Evolutionary conservation across 2,329 filamentous ascomycete species (phyloP), one percentile per base, ranked within the genome.

Genomic region (Diaporthe aspalathi): DNA sequence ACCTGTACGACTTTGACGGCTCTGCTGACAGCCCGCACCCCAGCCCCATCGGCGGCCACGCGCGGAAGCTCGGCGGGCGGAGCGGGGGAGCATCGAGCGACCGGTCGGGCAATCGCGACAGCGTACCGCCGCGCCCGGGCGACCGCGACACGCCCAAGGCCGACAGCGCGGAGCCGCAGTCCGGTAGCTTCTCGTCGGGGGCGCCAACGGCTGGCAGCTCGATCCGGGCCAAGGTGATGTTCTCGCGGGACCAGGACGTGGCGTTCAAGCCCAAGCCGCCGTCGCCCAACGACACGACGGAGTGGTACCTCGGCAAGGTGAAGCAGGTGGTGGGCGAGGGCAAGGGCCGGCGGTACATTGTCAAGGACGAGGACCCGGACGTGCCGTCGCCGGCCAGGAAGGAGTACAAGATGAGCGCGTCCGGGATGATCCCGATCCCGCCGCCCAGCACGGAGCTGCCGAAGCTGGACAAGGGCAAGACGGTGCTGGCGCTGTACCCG

Each of bases 291-390:
- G 86, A 84, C 79, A 88, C 79, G 78, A 83, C 81, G 4, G 91
- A 92, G 75, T 93, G 90, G 86, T 95, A 95, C 69, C 88, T 95
- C 60, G 93, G 93, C 65, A 92, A 92, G 72, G 93, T 95, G 66
- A 92, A 92, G 72, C 89, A 89, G 67, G 91, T 95, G 17, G 86
- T 90, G 67, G 93, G 92, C 17, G 92, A 95, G 72, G 92, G 92
- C 68, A 94, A 94, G 79, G 92, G 90, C 78, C 87, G 92, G 77
- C 89, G 92, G 54, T 95, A 95, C 82, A 92, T 92, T 79, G 93
- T 95, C 29, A 89, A 94, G 76, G 93, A 95, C 77, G 91, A 92
- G 38, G 93, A 94, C 78, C 92, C 93, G 1, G 93, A 94, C 76
- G 89, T 82, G 47, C 74, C 78, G 89, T 78, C 89, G 84, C 76